Base-by-base conservation (phyloP, 768 basidiomycete species). In the Tulasnella sp. region DNA sequence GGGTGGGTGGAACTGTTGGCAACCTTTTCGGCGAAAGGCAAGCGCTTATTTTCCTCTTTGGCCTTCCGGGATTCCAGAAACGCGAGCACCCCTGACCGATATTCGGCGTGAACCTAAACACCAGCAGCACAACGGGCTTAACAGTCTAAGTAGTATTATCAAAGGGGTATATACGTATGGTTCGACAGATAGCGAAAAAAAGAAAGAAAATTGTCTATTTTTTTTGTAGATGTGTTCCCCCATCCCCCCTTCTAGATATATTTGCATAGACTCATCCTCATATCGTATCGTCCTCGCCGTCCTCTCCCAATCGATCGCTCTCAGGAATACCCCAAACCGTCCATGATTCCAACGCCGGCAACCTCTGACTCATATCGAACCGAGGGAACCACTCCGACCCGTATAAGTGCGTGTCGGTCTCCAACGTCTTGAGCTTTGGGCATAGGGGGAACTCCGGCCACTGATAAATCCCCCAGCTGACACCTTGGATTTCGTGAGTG, bases 351-450 rank as follows among this genome's bases (percentile, higher is more conserved):
- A 78, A 34, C 20, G 4, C 37, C 31, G 77, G 77, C 40, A 78
- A 46, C 64, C 64, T 69, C 31, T 69, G 31, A 72, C 60, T 78
- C 54, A 75, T 75, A 42, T 42, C 74, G 74, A 42, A 75, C 16
- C 74, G 74, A 9, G 77, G 64, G 77, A 72, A 76, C 76, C 76
- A 76, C 54, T 40, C 54, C 40, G 42, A 37, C n/a, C 76, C 64
- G 60, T 78, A 78, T 31, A 78, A 24, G 16, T 34, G 58, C 42
- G 16, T 37, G 64, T 78, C 77, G 34, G 77, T 78, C 20, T 78
- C 77, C 28, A 78, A 41, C 3, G 31, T 28, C 77, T 78, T 78
- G 31, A 78, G 54, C 42, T 28, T 78, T 9, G 77, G 77, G 64
- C 31, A 78, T 2, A 72, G 6, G 18, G 77, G 77, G 22, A 78